Conservation (phyloP, 2,329 filamentous ascomycete genomes). For the Colletotrichum destructivum region DNA sequence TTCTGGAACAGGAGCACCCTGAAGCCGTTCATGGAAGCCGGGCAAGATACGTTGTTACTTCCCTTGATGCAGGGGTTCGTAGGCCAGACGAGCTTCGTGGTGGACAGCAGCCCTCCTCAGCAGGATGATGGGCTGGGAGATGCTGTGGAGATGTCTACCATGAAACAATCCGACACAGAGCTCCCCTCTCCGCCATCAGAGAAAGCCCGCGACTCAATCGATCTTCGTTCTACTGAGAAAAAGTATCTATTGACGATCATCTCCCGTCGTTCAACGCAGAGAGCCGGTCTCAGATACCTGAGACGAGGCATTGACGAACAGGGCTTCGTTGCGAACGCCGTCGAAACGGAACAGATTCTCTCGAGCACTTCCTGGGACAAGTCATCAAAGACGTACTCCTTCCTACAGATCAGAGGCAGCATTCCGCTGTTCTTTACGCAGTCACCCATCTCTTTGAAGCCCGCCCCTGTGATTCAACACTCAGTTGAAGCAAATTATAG, state of each 20-base stretch:
- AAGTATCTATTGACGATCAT: constrained; percentile 88
- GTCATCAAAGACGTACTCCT: constrained; percentile 79
- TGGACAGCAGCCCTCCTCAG: constrained; percentile 74
- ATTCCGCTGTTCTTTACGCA: constrained; percentile 97
- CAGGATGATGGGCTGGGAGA: constrained; percentile 62
- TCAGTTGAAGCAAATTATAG: constrained; percentile 83
- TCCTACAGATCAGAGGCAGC: constrained; percentile 89
- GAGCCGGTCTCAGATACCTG: constrained; percentile 91
- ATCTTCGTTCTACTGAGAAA: constrained; percentile 65
- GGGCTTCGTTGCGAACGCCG: constrained; percentile 88
- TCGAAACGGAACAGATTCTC: constrained; percentile 96
- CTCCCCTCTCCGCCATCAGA: constrained; percentile 47
- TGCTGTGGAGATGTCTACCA: constrained; percentile 62
- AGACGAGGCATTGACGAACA: constrained; percentile 92
- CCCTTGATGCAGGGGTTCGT: constrained; percentile 96
- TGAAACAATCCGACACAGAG: constrained; percentile 51
- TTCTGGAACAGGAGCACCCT: constrained; percentile 93
- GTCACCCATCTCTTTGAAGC: constrained; percentile 93
- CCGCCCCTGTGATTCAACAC: constrained; percentile 85
- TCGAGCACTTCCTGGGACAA: constrained; percentile 78
- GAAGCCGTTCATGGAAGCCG: constrained; percentile 80
- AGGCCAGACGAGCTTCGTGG: constrained; percentile 85
- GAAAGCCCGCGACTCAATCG: constrained; percentile 51
- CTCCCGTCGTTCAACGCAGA: constrained; percentile 88
- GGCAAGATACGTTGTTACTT: constrained; percentile 79